These are phyloP conservation scores for Diacronema lutheri DNA, from an alignment of 78 protist species.

Conservation along the genomic window DNA sequence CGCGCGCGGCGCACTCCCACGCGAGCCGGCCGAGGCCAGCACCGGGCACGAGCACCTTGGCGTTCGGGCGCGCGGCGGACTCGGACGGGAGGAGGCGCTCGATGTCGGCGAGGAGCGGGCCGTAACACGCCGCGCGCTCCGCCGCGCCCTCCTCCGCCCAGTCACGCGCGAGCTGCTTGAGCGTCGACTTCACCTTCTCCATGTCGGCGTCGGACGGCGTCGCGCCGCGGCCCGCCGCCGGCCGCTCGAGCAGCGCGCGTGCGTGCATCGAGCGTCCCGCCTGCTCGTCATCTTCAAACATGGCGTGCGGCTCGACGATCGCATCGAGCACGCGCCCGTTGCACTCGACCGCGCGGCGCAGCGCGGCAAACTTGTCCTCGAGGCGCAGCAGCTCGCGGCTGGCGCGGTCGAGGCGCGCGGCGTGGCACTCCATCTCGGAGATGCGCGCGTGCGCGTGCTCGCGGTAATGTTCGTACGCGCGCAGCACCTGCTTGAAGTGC, in stretches of 20 bases:
- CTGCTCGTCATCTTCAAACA: too few species aligned
- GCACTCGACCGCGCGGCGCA: background rate
- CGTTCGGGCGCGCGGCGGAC: background rate
- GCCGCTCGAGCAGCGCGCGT: background rate
- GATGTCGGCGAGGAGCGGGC: constrained; percentile 38
- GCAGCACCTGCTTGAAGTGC: background rate
- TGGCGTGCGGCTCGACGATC: background rate
- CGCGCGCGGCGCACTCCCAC: constrained; percentile 62
- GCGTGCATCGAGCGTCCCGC: too few species aligned
- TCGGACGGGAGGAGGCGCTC: background rate
- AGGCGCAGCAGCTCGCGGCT: too few species aligned
- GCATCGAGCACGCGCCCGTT: background rate
- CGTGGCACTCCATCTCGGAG: background rate
- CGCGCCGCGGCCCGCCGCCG: too few species aligned
- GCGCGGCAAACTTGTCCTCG: background rate
- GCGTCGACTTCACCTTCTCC: constrained; percentile 17
- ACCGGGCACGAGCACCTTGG: constrained; percentile 73
- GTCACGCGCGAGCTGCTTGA: constrained; percentile 27
- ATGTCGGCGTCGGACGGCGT: background rate
- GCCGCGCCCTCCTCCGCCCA: constrained; percentile 64
- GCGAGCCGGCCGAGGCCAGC: constrained; percentile 76
- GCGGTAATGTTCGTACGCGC: background rate
- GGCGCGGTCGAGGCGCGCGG: background rate
- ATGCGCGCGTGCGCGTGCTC: background rate
- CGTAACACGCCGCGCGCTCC: constrained; percentile 55